These are phyloP conservation scores for Zasmidium citrigriseum DNA, from an alignment of 2,329 filamentous ascomycete genomes.

Conservation along the genomic window DNA sequence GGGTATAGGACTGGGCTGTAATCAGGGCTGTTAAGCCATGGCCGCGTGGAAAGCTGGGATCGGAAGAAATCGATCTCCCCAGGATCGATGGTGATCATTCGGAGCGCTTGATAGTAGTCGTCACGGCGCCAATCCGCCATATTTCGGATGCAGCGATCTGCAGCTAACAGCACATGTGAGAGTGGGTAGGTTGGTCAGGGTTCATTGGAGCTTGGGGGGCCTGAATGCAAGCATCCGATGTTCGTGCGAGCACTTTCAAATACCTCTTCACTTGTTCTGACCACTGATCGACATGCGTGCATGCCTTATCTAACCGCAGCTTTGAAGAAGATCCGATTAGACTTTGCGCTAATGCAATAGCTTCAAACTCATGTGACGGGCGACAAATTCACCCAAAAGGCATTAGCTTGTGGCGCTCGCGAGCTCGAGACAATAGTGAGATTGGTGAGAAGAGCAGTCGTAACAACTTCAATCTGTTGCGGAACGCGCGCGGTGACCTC, in stretches of 20 bases:
- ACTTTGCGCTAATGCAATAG: not conserved
- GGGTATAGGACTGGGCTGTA: not conserved
- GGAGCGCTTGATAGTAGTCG: not conserved
- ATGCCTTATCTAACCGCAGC: not conserved
- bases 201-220: no score
- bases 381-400: not conserved
- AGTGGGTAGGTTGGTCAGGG: not conserved
- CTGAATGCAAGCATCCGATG: no score
- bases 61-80: not conserved
- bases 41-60: not conserved
- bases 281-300: not conserved
- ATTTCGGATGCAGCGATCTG: not conserved
- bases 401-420: not conserved
- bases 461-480: no score
- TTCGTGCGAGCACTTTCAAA: no score
- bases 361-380: not conserved
- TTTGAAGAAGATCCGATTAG: not conserved
- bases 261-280: no score
- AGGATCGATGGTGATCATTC: not conserved
- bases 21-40: not conserved
- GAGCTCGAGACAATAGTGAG: no score
- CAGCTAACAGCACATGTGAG: not conserved
- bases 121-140: not conserved
- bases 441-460: no score
- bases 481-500: no score